Evolutionary conservation across 108 stramenopile genomes (phyloP).

Genomic region (Nitzschia inconspicua): DNA sequence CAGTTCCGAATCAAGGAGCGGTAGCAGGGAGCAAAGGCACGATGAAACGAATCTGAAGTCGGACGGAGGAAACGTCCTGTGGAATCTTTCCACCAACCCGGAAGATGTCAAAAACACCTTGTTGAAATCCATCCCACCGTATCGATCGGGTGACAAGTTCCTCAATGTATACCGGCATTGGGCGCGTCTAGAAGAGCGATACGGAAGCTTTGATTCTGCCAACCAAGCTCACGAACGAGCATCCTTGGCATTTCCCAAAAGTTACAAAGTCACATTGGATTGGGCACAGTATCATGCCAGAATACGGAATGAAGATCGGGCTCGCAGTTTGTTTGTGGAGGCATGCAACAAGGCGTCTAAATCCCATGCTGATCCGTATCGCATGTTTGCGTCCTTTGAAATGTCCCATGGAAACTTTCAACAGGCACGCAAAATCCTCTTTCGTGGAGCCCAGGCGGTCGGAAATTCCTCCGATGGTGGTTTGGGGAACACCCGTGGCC

Average conservation of each 20-base stretch:
- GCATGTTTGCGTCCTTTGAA: constrained; percentile 62
- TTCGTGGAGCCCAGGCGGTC: constrained; percentile 48
- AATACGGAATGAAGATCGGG: constrained; percentile 29
- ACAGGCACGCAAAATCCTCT: constrained; percentile 53
- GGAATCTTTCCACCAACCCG: constrained; percentile 5
- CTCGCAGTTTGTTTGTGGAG: constrained; percentile 38
- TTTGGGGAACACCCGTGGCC: constrained; percentile 8
- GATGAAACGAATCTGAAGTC: neutral
- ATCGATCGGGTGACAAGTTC: constrained; percentile 75
- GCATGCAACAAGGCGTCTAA: constrained; percentile 44
- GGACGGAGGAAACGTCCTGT: neutral
- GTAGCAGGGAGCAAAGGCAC: no score
- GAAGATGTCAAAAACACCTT: neutral
- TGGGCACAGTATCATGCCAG: constrained; percentile 64
- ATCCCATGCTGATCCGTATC: constrained; percentile 52
- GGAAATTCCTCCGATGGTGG: constrained; percentile 7
- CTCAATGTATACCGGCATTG: constrained; percentile 69
- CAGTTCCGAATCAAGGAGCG: neutral
- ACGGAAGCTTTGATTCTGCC: constrained; percentile 51
- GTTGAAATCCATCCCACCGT: constrained; percentile 29
- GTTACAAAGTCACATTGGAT: constrained; percentile 37
- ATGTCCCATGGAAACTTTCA: constrained; percentile 48
- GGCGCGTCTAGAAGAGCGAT: constrained; percentile 68
- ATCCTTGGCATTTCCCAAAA: constrained; percentile 44
- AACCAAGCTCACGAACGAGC: constrained; percentile 63